These are phyloP conservation scores for Colletotrichum lupini DNA, from an alignment of 2,329 filamentous ascomycete species.

Conservation along the genomic window DNA sequence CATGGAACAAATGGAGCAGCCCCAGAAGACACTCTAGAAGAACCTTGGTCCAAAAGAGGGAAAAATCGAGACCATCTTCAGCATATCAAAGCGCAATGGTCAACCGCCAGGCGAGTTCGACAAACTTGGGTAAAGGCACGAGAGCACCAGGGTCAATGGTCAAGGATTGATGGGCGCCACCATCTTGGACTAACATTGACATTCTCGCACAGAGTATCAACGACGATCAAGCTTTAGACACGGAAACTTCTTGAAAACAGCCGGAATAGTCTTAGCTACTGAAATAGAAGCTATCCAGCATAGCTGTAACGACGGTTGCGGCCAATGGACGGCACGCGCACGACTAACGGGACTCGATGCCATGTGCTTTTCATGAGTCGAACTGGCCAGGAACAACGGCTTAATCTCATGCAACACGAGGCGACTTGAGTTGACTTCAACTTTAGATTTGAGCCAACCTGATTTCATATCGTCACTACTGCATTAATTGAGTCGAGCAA, in stretches of 20 bases:
- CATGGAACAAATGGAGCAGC: slow-evolving; percentile 20
- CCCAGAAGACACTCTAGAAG: slow-evolving; percentile 31
- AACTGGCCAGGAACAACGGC: slow-evolving; percentile 4
- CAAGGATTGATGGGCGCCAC: slow-evolving; percentile 5
- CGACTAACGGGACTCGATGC: slow-evolving; percentile 6
- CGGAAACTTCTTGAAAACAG: slow-evolving; percentile 30
- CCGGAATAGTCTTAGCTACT: background rate
- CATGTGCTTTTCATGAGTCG: slow-evolving; percentile 21
- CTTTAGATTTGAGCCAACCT: background rate
- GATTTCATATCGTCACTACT: background rate
- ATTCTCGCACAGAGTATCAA: background rate
- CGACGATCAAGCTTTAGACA: background rate
- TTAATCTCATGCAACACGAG: slow-evolving; percentile 19
- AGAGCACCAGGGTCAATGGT: background rate
- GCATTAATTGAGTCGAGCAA: background rate
- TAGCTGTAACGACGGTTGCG: background rate
- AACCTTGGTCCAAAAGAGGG: slow-evolving; percentile 19
- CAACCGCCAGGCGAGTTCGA: background rate
- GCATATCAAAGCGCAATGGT: slow-evolving; percentile 17
- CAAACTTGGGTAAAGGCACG: background rate
- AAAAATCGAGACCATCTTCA: background rate
- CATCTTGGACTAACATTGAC: background rate
- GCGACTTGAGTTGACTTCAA: slow-evolving; percentile 25
- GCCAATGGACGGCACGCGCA: background rate
- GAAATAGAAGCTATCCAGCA: background rate